These are phyloP conservation scores for Diatrype stigma DNA, from an alignment of 2,329 filamentous ascomycete genomes.

Conservation along the genomic window DNA sequence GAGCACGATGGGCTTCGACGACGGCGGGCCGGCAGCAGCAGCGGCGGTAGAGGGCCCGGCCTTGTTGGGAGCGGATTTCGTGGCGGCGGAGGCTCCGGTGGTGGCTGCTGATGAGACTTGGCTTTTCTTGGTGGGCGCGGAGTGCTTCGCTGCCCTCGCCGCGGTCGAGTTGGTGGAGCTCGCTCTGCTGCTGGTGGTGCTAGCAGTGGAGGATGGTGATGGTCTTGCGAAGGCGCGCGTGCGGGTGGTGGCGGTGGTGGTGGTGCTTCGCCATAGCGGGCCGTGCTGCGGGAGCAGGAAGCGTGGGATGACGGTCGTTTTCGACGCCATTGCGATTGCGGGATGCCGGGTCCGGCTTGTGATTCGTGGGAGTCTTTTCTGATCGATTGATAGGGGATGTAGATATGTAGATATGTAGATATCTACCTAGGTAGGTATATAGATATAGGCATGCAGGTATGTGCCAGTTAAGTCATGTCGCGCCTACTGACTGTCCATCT, in stretches of 20 bases:
- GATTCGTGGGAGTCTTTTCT: too few species aligned
- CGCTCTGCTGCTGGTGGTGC: conserved; percentile 39
- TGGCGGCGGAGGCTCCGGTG: conserved; percentile 7
- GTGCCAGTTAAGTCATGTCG: too few species aligned
- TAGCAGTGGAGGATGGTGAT: too few species aligned
- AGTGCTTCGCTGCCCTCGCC: conserved; percentile 19
- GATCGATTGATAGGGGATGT: too few species aligned
- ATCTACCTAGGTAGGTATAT: too few species aligned
- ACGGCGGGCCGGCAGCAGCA: conserved; percentile 9
- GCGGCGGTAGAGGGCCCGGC: conserved; percentile 4
- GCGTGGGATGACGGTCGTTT: conserved; percentile 52
- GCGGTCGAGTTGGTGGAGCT: conserved; percentile 36
- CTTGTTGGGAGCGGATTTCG: conserved; percentile 4
- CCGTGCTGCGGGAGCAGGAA: conserved; percentile 64
- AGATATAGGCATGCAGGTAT: too few species aligned
- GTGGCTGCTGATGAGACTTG: conserved; percentile 7
- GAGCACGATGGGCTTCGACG: conserved; percentile 63
- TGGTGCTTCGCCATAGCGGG: conserved; percentile 47
- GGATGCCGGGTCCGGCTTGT: too few species aligned
- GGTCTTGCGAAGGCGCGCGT: conserved; percentile 22
- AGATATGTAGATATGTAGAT: too few species aligned
- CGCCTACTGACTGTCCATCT: too few species aligned
- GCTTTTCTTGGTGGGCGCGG: conserved; percentile 17
- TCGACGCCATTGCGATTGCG: conserved; percentile 41
- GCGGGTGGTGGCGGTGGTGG: conserved; percentile 20